Evolutionary conservation across 495 filamentous ascomycete genomes (phyloP), one percentile per base, ranked within the genome.

Genomic region (Penicillium nucicola): DNA sequence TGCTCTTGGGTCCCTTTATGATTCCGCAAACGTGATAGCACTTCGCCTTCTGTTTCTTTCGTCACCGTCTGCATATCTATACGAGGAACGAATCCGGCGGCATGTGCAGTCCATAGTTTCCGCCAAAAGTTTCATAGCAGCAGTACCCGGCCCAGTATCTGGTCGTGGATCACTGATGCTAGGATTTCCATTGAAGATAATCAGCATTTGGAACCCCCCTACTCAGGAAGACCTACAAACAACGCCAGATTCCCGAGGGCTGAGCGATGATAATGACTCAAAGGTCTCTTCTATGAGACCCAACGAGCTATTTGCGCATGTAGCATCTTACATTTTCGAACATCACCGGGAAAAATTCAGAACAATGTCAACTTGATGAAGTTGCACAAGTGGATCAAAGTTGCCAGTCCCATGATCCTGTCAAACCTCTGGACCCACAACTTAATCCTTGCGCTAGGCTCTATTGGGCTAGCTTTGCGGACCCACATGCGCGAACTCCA

Each of bases 91-190:
- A 20, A 48, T 48, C 3, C 53, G 52, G 32, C 20, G 13, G 25
- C 53, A 56, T 37, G 31, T 22, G 3, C 5, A 42, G 13, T 51
- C 53, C 5, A 52, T 51, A 1, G 22, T 46, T 13, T 56, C 42
- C 13, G 48, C 53, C 11, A 47, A 37, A 22, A 18, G 37, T 3
- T 56, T 51, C 11, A 38, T 56, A 6, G 23, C 43, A 8, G 23
- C 25, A 11, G 38, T 47, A 14, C 53, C 53, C 5, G n/a, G 38
- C 1, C 53, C 53, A 9, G 17, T 33, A n/a, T 47, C 53, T 18
- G 35, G 37, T 11, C 53, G 53, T 18, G 53, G 48, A n/a, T 46
- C 37, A 13, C 42, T 52, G 11, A 56, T 56, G 42, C 18, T 56
- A 10, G 33, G 20, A n/a, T 38, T 56, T 23, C 53, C 53, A 6